Base-by-base conservation (phyloP, 441 rosid species). In the Croton laevigatus region DNA sequence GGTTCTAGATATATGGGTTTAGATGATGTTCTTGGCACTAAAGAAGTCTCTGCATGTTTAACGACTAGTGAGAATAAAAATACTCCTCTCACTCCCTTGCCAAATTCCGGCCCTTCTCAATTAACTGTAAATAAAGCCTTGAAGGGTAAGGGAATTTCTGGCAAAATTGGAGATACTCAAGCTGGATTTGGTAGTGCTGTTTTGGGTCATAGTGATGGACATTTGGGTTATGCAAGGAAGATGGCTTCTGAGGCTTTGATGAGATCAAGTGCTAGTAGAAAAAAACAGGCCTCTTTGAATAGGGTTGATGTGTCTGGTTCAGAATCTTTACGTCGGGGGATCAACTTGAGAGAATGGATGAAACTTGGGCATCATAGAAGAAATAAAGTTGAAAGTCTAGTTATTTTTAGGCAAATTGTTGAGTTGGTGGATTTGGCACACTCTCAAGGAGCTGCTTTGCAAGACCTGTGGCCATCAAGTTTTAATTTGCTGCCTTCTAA, bases 341-440 rank as follows among this genome's bases (percentile, higher is more conserved):
- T 83, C 67, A 80, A 78, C 82, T 81, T 91, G 85, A 88, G 94
- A 76, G 92, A 86, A 62, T 79, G 83, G 86, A 74, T 89, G 76
- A 78, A 76, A 80, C 78, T 80, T 14, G 84, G 84, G 70, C 59
- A 49, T 65, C 59, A 60, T 61, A 81, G 73, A 77, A 78, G 84
- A 58, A 79, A 85, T 70, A 89, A 81, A 74, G 71, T 65, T 27
- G 82, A 83, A 58, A 72, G 84, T 66, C 68, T 88, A 73, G 73
- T 46, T 66, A 59, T 89, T 60, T 88, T 89, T 75, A 87, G 81
- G 88, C 89, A 84, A 82, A 86, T 88, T 68, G 87, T 88, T 75
- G 88, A 89, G 87, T 73, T 91, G 58, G 89, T 89, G 79, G 89
- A 84, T 77, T 81, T 75, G 13, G 86, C 88, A 34, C 97, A 89